Percentiles rank a stretch among this genome's conserved stretches.
Conservation (phyloP, 164 flowering plant genomes). For the Vitis amurensis region DNA sequence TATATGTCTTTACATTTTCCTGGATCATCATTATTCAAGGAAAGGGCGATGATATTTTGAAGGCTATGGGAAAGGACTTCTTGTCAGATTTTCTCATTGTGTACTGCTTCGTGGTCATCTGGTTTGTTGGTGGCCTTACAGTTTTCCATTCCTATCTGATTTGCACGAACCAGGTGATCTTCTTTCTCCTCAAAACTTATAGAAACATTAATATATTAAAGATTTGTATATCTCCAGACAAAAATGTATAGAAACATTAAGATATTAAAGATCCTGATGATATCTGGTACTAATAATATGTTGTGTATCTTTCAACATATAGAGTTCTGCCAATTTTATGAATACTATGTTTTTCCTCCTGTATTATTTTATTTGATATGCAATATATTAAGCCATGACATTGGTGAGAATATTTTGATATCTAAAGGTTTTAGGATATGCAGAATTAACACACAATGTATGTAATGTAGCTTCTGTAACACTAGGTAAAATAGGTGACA, state of each 20-base stretch:
- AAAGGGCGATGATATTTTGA: slow-evolving; percentile 24
- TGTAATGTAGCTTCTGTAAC: no score
- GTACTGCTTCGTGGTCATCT: slow-evolving; percentile 84
- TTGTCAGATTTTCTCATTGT: slow-evolving; percentile 66
- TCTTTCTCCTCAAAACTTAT: slow-evolving; percentile 5
- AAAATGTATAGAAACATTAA: not conserved
- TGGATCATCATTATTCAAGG: slow-evolving; percentile 47
- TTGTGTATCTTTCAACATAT: not conserved
- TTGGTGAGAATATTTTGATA: no score
- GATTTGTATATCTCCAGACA: no score
- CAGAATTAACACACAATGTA: no score
- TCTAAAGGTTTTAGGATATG: no score
- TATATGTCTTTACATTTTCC: slow-evolving; percentile 67
- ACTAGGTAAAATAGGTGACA: no score
- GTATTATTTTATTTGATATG: no score
- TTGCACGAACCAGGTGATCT: slow-evolving; percentile 68
- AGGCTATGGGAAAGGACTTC: slow-evolving; percentile 45
- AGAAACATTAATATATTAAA: no score
- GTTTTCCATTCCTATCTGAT: slow-evolving; percentile 82
- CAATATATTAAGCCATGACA: no score
- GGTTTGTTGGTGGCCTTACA: slow-evolving; percentile 97
- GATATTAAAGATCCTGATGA: no score
- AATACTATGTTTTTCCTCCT: no score
- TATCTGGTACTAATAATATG: not conserved
- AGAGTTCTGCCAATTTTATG: no score